These are phyloP conservation scores for Cicer pinnatifidum DNA, from an alignment of 306 rosid genomes.

Conservation along the genomic window DNA sequence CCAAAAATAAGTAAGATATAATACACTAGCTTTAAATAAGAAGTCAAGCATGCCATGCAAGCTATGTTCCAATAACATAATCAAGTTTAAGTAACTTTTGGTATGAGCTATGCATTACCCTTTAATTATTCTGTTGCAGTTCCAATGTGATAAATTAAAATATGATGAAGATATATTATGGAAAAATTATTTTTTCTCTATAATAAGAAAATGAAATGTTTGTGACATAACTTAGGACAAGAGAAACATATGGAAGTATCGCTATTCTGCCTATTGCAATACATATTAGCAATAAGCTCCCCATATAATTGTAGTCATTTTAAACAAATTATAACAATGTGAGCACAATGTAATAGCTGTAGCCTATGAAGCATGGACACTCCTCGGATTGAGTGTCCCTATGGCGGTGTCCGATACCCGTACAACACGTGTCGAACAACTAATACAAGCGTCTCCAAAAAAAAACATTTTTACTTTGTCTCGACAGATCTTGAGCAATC, in stretches of 20 bases:
- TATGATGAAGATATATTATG: constrained; percentile 9
- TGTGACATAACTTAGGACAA: constrained; percentile 2
- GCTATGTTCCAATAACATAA: constrained; percentile 31
- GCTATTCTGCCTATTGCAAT: constrained; percentile 18
- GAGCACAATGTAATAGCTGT: constrained; percentile 3
- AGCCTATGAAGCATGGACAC: too few species aligned
- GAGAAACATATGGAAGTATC: not conserved
- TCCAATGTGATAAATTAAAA: constrained; percentile 18
- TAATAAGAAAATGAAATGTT: constrained; percentile 19
- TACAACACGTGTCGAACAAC: too few species aligned
- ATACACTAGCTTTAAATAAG: not conserved
- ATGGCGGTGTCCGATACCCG: too few species aligned
- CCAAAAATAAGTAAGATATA: not conserved
- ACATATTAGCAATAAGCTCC: not conserved
- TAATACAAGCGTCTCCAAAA: too few species aligned
- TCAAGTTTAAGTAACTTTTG: constrained; percentile 34
- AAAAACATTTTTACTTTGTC: too few species aligned
- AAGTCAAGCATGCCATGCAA: constrained; percentile 38
- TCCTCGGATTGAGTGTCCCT: too few species aligned
- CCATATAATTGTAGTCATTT: not conserved
- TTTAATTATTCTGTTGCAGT: not conserved
- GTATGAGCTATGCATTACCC: constrained; percentile 14
- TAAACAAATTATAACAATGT: constrained; percentile 15
- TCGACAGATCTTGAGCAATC: too few species aligned
- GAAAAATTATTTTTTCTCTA: not conserved